These are phyloP conservation scores for Galerina marginata DNA, from an alignment of 768 basidiomycete species.

Conservation along the genomic window DNA sequence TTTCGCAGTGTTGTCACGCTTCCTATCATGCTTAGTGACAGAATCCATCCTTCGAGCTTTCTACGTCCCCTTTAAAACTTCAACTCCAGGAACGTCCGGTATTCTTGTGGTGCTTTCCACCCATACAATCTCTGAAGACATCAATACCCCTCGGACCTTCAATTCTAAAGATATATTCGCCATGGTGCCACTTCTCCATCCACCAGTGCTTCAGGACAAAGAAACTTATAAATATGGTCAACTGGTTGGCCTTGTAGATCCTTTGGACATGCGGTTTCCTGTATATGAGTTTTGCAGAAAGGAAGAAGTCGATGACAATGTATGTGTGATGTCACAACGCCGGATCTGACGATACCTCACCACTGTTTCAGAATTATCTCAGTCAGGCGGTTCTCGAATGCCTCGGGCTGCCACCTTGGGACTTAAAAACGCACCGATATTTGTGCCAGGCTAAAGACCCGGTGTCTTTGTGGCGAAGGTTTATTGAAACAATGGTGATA, in stretches of 20 bases:
- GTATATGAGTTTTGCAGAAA: constrained; percentile 35
- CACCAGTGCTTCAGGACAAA: constrained; percentile 46
- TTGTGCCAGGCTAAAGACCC: constrained; percentile 36
- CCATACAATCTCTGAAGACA: constrained; percentile 34
- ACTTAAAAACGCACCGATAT: constrained; percentile 25
- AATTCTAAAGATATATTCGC: constrained; percentile 49
- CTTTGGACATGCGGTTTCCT: constrained; percentile 61
- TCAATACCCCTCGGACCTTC: constrained; percentile 26
- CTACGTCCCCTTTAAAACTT: constrained; percentile 45
- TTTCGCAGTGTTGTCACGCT: constrained; percentile 53
- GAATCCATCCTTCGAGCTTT: constrained; percentile 58
- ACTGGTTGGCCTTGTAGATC: constrained; percentile 55
- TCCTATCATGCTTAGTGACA: constrained; percentile 61
- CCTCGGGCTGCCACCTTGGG: constrained; percentile 20
- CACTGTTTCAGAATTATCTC: constrained; percentile 11
- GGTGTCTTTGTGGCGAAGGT: constrained; percentile 48
- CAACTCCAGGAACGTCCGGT: constrained; percentile 41
- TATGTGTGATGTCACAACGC: constrained; percentile 23
- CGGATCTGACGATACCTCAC: not conserved
- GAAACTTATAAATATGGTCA: constrained; percentile 39
- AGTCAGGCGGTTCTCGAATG: constrained; percentile 21
- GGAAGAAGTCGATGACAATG: constrained; percentile 20
- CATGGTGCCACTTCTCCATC: constrained; percentile 50
- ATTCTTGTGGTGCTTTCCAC: constrained; percentile 45
- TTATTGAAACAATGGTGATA: constrained; percentile 41